Evolutionary conservation across 305 asterid species (phyloP).

Genomic region (Fraxinus floribunda): DNA sequence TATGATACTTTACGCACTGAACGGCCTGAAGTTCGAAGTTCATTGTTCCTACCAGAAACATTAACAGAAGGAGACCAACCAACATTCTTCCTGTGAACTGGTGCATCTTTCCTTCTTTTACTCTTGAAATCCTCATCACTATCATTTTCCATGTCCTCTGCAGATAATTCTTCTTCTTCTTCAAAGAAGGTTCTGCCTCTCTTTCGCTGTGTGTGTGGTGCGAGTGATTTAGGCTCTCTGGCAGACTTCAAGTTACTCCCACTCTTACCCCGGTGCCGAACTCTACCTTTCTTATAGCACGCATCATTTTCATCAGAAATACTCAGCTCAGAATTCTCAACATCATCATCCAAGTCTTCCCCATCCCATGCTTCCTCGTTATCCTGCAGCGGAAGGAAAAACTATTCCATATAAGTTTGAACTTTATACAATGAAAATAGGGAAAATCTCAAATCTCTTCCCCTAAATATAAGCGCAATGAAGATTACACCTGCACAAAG

Average conservation of each 20-base stretch:
- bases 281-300: slow-evolving; percentile 53
- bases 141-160: slow-evolving; percentile 65
- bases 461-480: slow-evolving; percentile 7
- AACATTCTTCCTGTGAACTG: slow-evolving; percentile 52
- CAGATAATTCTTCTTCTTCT: slow-evolving; percentile 78
- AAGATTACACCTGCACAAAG: neutral
- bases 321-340: slow-evolving; percentile 67
- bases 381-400: slow-evolving; percentile 46
- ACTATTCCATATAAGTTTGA: slow-evolving; percentile 21
- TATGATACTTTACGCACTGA: slow-evolving; percentile 92
- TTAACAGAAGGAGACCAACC: slow-evolving; percentile 40
- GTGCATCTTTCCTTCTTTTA: slow-evolving; percentile 52
- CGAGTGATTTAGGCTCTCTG: slow-evolving; percentile 49
- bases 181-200: slow-evolving; percentile 57
- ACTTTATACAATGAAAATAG: slow-evolving; percentile 8
- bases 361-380: slow-evolving; percentile 86
- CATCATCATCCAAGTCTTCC: slow-evolving; percentile 86
- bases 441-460: slow-evolving; percentile 7
- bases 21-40: slow-evolving; percentile 79
- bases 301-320: slow-evolving; percentile 73
- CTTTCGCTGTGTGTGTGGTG: slow-evolving; percentile 53
- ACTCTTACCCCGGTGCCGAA: slow-evolving; percentile 54
- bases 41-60: slow-evolving; percentile 55
- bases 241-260: slow-evolving; percentile 56
- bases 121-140: slow-evolving; percentile 74